Base-by-base conservation (phyloP, 148 eudicot species). In the Silene uniflora region DNA sequence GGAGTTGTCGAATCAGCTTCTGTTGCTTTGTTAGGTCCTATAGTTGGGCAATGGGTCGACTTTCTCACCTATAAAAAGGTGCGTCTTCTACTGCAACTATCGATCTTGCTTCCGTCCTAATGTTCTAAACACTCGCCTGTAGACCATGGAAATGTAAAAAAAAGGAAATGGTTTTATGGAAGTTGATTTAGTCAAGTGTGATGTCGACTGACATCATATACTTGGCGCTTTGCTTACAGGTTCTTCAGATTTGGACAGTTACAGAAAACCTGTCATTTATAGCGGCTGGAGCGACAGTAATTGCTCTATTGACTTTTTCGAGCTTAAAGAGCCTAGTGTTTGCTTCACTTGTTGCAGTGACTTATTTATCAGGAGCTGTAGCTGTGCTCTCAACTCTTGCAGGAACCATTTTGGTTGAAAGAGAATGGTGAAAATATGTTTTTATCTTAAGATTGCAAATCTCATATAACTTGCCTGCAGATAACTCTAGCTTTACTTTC, bases 1-100 rank as follows among this genome's bases (percentile, higher is more conserved):
- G n/a, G n/a, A n/a, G n/a, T n/a, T n/a, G n/a, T n/a, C n/a, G 98
- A 94, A 84, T 85, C 91, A 60, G 91, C 91, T 21, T 90, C 98
- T 12, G 82, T 88, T 68, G 87, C 78, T 5, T 56, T 94, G 67
- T 80, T 90, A 64, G 98, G 98, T 59, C 98, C 98, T 73, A 59
- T 90, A 0, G 79, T 94, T 69, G 98, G 98, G 55, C 86, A 91
- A 47, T 87, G 82, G 86, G 88, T 94, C 8, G 85, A 90, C 79
- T 81, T 19, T 70, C 77, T 88, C 14, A 69, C 93, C 0, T 91
- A 94, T 83, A 77, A 77, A 21, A 89, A 89, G 96, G 98, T 91
- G 62, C 47, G 74, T 29, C 70, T 49, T 17, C 27, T 42, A 9
- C 52, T 67, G 61, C 68, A 6, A 27, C 23, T 71, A 1, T 29